Base-by-base conservation (phyloP, 345 rosid species). In the Eucalyptus cloeziana region DNA sequence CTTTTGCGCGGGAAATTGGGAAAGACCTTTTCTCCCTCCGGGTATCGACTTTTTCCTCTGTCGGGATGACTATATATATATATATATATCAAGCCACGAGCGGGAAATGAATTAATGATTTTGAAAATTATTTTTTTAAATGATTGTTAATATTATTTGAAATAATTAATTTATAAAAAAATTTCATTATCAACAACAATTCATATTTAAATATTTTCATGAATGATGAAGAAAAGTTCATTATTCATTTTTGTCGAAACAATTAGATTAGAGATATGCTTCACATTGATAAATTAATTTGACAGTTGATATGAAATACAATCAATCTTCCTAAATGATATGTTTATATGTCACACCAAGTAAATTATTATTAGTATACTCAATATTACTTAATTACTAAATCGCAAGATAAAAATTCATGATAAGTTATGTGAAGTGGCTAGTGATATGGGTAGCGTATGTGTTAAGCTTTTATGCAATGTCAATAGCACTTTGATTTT, bases 191-290 rank as follows among this genome's bases (percentile, higher is more conserved):
- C 7, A 16, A n/a, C 16, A 31, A 67, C 16, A 2, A 67, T 67
- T 67, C 10, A 1, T 67, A 14, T 4, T 8, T 67, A 31, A n/a
- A n/a, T n/a, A 67, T 67, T 64, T 67, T 67, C 3, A 10, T 22
- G 3, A 56, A 10, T 56, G 1, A 56, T 56, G 13, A 56, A 56
- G 5, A 24, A 2, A 52, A 52, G 5, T 22, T 56, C 30, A 22
- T 56, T 56, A 56, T 56, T 56, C 13, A 56, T 56, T 56, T 56
- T 56, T 56, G 3, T 24, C 76, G 4, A 67, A 67, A 67, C 2
- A 67, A 31, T 16, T 1, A 25, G 24, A 24, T 4, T 0, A 9
- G 1, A 60, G 7, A 0, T 60, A 27, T 60, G 33, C 16, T 12
- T 60, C 69, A 13, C 76, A 14, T 11, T 5, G 15, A 40, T 76